phyloP scores from a whole-genome alignment of 2,329 filamentous ascomycete species.

The Coniochaeta sp. region DNA sequence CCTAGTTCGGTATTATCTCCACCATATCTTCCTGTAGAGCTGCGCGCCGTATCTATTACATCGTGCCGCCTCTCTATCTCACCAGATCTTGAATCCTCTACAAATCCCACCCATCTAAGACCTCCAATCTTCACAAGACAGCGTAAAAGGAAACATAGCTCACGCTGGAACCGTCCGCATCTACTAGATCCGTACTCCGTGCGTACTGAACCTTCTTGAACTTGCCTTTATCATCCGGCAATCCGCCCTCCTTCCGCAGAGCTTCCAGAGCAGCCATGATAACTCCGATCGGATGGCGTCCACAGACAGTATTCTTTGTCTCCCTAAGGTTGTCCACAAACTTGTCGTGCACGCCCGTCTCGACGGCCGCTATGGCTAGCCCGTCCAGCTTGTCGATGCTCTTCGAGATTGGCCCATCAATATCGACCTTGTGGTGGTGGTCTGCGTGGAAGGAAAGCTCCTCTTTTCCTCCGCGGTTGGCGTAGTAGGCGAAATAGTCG shows the following conservation, averaged over 20 bases:
- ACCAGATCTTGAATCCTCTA: neutral
- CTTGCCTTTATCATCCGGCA: slow-evolving; percentile 30
- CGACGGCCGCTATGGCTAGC: slow-evolving; percentile 76
- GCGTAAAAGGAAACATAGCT: slow-evolving; percentile 95
- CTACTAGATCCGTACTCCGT: slow-evolving; percentile 67
- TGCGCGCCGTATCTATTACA: no score
- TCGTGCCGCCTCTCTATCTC: no score
- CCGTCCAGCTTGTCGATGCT: slow-evolving; percentile 76
- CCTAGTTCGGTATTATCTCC: neutral
- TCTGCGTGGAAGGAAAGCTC: slow-evolving; percentile 26
- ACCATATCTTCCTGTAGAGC: neutral
- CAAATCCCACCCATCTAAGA: neutral
- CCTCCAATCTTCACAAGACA: slow-evolving; percentile 40
- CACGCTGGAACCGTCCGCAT: slow-evolving; percentile 71
- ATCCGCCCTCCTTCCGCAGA: slow-evolving; percentile 32
- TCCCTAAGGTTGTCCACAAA: slow-evolving; percentile 63
- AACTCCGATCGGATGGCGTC: slow-evolving; percentile 88
- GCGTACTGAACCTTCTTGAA: slow-evolving; percentile 85
- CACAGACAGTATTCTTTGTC: slow-evolving; percentile 89
- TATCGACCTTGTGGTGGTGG: slow-evolving; percentile 3
- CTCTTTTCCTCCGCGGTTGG: slow-evolving; percentile 32
- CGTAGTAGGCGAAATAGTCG: slow-evolving; percentile 71
- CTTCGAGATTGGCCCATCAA: slow-evolving; percentile 57
- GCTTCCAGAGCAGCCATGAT: slow-evolving; percentile 81
- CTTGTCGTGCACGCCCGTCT: slow-evolving; percentile 60